These are phyloP conservation scores for Sextonia rubra DNA, from an alignment of 164 flowering plant species.

Conservation along the genomic window DNA sequence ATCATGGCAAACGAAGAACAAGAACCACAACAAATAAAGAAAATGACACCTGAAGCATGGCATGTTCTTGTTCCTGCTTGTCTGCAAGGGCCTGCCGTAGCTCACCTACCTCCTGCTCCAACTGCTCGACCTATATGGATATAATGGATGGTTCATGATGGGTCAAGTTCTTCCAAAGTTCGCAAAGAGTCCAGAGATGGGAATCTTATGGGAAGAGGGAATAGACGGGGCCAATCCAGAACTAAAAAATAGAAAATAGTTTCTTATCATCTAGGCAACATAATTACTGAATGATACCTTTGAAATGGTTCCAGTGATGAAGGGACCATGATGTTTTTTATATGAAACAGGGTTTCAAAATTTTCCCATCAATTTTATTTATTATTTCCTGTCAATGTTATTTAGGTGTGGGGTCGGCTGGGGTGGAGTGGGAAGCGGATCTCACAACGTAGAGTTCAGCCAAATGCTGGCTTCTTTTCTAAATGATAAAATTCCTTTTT, in stretches of 20 bases:
- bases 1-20: not conserved
- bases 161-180: not conserved
- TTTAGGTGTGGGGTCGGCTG: no score
- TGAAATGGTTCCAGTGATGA: not conserved
- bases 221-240: not conserved
- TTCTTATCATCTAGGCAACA: not conserved
- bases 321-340: no score
- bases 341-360: not conserved
- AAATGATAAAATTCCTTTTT: no score
- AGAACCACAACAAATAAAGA: not conserved
- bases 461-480: no score
- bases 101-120: constrained; percentile 70
- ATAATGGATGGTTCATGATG: not conserved
- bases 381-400: no score
- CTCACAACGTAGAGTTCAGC: no score
- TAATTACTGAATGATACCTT: not conserved
- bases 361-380: not conserved
- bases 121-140: constrained; percentile 68
- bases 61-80: constrained; percentile 91
- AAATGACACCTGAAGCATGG: constrained; percentile 76
- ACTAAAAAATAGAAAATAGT: not conserved
- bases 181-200: not conserved
- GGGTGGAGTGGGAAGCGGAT: no score
- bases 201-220: not conserved
- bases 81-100: constrained; percentile 66